phyloP scores from a whole-genome alignment of 2,329 filamentous ascomycete genomes.

The Pseudogymnoascus sp. region DNA sequence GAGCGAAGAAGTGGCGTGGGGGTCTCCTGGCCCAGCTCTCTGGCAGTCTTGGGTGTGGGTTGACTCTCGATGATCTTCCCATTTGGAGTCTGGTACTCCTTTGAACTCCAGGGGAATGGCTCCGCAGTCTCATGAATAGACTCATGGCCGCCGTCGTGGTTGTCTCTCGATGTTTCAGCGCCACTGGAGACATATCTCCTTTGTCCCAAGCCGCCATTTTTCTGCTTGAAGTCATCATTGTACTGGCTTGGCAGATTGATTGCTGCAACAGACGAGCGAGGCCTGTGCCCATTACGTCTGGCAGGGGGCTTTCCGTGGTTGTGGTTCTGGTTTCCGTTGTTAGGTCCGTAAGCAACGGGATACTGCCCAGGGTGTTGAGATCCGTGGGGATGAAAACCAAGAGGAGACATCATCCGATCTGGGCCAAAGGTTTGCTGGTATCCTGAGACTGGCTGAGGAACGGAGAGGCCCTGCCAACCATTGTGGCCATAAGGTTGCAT shows the following conservation, averaged over 20 bases:
- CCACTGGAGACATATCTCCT: background rate
- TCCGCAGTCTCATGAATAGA: background rate
- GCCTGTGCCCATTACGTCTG: background rate
- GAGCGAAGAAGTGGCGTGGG: background rate
- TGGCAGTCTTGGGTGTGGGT: background rate
- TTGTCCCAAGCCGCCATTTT: background rate
- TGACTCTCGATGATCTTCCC: background rate
- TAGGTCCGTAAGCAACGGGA: background rate
- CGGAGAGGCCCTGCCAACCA: background rate
- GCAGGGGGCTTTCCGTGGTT: background rate
- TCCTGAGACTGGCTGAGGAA: background rate
- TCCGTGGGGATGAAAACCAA: background rate
- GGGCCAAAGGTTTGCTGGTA: slow-evolving; percentile 7
- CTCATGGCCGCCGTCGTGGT: background rate
- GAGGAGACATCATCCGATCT: background rate
- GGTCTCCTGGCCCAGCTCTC: slow-evolving; percentile 8
- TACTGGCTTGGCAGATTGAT: background rate
- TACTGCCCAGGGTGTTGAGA: background rate
- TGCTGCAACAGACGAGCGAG: background rate
- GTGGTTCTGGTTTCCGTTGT: background rate
- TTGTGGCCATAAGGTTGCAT: background rate
- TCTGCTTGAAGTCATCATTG: background rate
- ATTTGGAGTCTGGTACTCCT: background rate
- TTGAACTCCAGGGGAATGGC: background rate
- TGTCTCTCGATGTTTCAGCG: background rate